These are phyloP conservation scores for Fusarium chuoi DNA, from an alignment of 2,329 filamentous ascomycete genomes.

Conservation along the genomic window DNA sequence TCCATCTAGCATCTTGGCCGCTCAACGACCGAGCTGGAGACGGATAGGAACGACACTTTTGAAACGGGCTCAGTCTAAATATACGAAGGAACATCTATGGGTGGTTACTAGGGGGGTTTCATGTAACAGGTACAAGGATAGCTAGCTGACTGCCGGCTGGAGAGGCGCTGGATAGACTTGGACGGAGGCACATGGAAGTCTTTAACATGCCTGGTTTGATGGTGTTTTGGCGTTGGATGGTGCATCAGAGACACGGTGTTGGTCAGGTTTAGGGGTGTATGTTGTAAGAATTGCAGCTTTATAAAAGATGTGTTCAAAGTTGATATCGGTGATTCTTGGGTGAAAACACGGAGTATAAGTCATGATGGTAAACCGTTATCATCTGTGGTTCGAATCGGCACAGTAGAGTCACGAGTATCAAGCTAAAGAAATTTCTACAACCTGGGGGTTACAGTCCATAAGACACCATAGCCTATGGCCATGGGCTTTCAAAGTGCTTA, in stretches of 20 bases:
- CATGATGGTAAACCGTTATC: background rate
- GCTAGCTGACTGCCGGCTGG: conserved; percentile 5
- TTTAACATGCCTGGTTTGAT: conserved; percentile 31
- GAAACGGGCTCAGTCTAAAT: conserved; percentile 4
- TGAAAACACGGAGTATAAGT: background rate
- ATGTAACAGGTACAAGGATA: conserved; percentile 16
- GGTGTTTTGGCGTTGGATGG: conserved; percentile 45
- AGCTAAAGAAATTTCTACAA: background rate
- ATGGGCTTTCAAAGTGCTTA: background rate
- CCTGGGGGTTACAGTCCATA: background rate
- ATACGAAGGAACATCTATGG: conserved; percentile 5
- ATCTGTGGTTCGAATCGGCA: background rate
- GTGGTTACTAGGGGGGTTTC: conserved; percentile 1
- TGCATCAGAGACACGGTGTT: conserved; percentile 45
- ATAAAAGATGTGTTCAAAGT: background rate
- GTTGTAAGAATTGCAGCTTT: conserved; percentile 18
- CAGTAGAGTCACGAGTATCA: background rate
- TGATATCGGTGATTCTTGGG: background rate
- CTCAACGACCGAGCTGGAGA: conserved; percentile 13
- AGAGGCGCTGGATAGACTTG: conserved; percentile 29
- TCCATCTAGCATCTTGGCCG: conserved; percentile 6
- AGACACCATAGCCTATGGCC: background rate
- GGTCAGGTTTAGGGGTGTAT: conserved; percentile 33
- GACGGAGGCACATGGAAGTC: conserved; percentile 19
- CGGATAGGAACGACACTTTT: conserved; percentile 9